These are phyloP conservation scores for Sporobolomyces pararoseus DNA, from an alignment of 768 basidiomycete genomes.

Conservation along the genomic window DNA sequence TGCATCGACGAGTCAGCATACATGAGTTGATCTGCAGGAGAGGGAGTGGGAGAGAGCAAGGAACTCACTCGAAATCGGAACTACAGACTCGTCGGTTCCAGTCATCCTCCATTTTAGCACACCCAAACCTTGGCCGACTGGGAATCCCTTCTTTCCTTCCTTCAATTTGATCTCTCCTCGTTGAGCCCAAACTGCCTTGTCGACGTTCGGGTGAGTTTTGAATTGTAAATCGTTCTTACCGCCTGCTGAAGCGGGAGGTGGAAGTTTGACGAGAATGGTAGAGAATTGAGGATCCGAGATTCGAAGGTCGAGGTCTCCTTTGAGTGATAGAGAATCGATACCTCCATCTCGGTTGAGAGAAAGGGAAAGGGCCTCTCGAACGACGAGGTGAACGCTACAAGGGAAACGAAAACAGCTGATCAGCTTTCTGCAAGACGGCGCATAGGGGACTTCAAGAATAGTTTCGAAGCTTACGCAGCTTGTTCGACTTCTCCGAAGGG, in stretches of 20 bases:
- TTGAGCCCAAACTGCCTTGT: conserved; percentile 69
- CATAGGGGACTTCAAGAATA: too few species aligned
- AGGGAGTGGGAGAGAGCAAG: not conserved
- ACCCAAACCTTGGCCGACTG: conserved; percentile 72
- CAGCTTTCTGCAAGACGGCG: too few species aligned
- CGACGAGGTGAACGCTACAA: conserved; percentile 72
- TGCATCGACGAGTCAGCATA: not conserved
- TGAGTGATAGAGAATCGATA: conserved; percentile 79
- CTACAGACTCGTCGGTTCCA: conserved; percentile 83
- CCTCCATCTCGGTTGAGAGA: conserved; percentile 86
- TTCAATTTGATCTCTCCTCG: conserved; percentile 74
- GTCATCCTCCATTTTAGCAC: conserved; percentile 91
- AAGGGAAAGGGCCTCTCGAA: conserved; percentile 77
- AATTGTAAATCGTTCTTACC: conserved; percentile 69
- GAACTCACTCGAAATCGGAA: conserved; percentile 80
- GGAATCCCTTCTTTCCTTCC: conserved; percentile 76
- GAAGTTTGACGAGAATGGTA: conserved; percentile 66
- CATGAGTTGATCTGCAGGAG: not conserved
- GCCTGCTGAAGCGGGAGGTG: conserved; percentile 58
- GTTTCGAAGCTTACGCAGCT: conserved; percentile 75
- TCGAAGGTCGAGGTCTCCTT: conserved; percentile 88
- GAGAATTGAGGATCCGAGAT: conserved; percentile 72
- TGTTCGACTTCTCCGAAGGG: conserved; percentile 66
- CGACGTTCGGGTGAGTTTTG: conserved; percentile 94
- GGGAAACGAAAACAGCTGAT: too few species aligned